Evolutionary conservation across 345 rosid species (phyloP).

Genomic region (Dimocarpus longan): DNA sequence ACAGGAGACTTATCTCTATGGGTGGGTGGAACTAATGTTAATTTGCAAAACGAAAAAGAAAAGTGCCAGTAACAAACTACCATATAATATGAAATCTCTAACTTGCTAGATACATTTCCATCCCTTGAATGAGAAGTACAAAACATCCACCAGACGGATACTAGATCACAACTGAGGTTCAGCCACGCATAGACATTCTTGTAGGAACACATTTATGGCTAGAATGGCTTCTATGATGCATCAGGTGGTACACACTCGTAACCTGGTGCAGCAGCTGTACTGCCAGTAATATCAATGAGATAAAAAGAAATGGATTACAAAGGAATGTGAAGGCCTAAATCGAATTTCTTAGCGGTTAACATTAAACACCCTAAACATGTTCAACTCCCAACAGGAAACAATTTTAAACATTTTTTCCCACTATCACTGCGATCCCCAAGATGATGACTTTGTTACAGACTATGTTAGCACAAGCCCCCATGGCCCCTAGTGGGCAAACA

Average conservation of each 20-base stretch:
- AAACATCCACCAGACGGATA: no score
- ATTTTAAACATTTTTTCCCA: slow-evolving; percentile 9
- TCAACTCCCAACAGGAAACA: slow-evolving; percentile 18
- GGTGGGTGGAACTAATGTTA: neutral
- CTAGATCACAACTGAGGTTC: neutral
- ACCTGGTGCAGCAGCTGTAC: neutral
- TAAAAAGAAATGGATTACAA: neutral
- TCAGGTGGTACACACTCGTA: neutral
- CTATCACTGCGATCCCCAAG: slow-evolving; percentile 13
- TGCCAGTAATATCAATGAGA: neutral
- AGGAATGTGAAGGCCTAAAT: slow-evolving; percentile 5
- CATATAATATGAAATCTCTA: no score
- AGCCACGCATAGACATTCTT: neutral
- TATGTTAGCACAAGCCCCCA: slow-evolving; percentile 46
- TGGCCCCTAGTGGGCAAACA: slow-evolving; percentile 20
- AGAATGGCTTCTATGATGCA: slow-evolving; percentile 5
- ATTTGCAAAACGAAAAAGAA: neutral
- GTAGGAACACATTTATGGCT: neutral
- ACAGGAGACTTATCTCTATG: neutral
- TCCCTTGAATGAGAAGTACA: neutral
- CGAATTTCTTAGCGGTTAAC: neutral
- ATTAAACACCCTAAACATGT: slow-evolving; percentile 17
- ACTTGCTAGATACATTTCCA: no score
- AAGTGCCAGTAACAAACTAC: neutral
- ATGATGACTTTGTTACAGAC: slow-evolving; percentile 33